Base-by-base conservation (phyloP, 1,284 basidiomycete species). In the Rhodotorula sp. region DNA sequence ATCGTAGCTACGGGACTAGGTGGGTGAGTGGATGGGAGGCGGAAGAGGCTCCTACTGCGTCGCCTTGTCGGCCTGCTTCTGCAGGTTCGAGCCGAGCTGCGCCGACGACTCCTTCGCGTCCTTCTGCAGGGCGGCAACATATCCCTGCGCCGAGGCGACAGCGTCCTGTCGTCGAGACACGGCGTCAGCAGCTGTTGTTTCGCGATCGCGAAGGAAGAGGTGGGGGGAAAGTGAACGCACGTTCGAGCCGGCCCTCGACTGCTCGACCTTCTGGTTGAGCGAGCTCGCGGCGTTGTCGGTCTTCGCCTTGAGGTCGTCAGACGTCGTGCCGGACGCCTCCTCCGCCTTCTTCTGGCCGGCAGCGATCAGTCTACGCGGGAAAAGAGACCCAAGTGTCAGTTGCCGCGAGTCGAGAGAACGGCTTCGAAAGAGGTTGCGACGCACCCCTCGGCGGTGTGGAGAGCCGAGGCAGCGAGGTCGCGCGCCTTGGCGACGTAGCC, bases 401-500 rank as follows among this genome's bases (percentile, higher is more conserved):
- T 24, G 3, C n/a, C n/a, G n/a, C n/a, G n/a, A n/a, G n/a, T n/a
- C n/a, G n/a, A n/a, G n/a, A n/a, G n/a, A n/a, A n/a, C n/a, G n/a
- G n/a, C n/a, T n/a, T n/a, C n/a, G n/a, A n/a, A n/a, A n/a, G n/a
- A n/a, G n/a, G n/a, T n/a, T n/a, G 18, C 31, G 24, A 61, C 66
- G 51, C 10, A 67, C 65, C 37, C 40, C 54, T 75, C 68, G 50
- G 56, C 69, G 50, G 66, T 65, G 31, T 51, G 44, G 22, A 75
- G 58, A 4, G 57, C 71, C 8, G 18, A n/a, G 7, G 68, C 68
- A 11, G 69, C 73, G 50, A 65, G 46, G 31, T 67, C 65, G 37
- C 71, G 71, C 28, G 67, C 71, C 50, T 68, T 34, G 28, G 62
- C 66, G 46, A 75, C 71, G 64, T 68, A 65, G 44, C 73, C 73